Percentiles rank a stretch among this genome's conserved stretches.
Evolutionary conservation across 179 eudicot genomes (phyloP).

Genomic region (Drosera spatulata): DNA sequence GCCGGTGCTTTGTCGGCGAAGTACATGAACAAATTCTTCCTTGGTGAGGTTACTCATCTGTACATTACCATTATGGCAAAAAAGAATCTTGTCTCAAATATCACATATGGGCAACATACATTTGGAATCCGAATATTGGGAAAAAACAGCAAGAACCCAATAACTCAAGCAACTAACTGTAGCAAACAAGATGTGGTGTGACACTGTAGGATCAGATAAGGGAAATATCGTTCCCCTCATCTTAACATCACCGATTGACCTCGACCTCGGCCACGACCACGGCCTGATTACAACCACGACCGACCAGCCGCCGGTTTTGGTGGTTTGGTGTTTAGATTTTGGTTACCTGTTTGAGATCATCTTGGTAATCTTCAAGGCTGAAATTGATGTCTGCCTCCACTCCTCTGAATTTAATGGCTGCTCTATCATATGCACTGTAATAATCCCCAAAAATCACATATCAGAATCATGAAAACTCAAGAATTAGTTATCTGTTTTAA

Average conservation of each 20-base stretch:
- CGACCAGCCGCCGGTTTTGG: constrained; percentile 43
- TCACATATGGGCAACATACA: not conserved
- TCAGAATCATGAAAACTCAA: not conserved
- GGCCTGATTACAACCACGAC: constrained; percentile 63
- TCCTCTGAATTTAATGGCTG: constrained; percentile 45
- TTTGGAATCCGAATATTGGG: constrained; percentile 22
- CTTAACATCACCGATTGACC: not conserved
- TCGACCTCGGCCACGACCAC: not conserved
- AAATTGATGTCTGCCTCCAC: too few relatives aligned
- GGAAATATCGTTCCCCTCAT: not conserved
- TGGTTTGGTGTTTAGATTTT: constrained; percentile 82
- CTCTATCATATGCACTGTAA: constrained; percentile 88
- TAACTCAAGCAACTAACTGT: not conserved
- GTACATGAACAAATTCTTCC: constrained; percentile 92
- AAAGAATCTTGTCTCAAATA: not conserved
- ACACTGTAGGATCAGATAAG: not conserved
- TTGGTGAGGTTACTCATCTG: constrained; percentile 83
- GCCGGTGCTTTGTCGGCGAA: constrained; percentile 85
- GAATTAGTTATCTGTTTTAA: not conserved
- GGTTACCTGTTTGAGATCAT: constrained; percentile 22
- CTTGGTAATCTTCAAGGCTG: too few relatives aligned
- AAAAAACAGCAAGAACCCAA: not conserved
- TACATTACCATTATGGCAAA: not conserved
- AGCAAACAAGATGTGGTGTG: not conserved
- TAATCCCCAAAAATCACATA: not conserved